Base-by-base conservation (phyloP, 768 basidiomycete genomes). In the Tubosaeta sp. region DNA sequence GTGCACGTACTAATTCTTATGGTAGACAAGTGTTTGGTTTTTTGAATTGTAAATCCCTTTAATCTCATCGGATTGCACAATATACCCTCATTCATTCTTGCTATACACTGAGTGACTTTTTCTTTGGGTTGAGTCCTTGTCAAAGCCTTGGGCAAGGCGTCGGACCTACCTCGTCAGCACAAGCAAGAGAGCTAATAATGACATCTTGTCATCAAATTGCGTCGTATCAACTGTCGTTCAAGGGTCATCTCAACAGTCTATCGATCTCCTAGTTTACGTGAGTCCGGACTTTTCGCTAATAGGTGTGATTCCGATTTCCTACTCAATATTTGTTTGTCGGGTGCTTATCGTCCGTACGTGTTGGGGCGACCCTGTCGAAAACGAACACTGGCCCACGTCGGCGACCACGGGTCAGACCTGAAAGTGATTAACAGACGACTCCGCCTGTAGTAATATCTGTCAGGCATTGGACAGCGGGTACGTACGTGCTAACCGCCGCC, bases 1-100 rank as follows among this genome's bases (percentile, higher is more conserved):
- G 8, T 12, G n/a, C 19, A 32, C 21, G 14, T 46, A 75, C 75
- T 0, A 68, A 69, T 13, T 13, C 2, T 41, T 14, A 19, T 36
- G 3, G 6, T 36, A n/a, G 35, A 10, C n/a, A 36, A 21, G 36
- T 18, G 19, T 11, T 11, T 21, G 21, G n/a, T 19, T 11, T 38
- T 10, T 12, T 10, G 36, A 12, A 21, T 12, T 19, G 11, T 38
- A 12, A 38, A 38, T 38, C 12, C 18, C 18, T 4, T 21, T 18
- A 11, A 38, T 21, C n/a, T 38, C 18, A 38, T 11, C 11, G 31
- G 31, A 14, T 32, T 4, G 4, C 18, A 21, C 6, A 34, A 38
- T 13, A 21, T 21, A 38, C 18, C 36, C 18, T 5, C 13, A 34
- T n/a, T 11, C 11, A 4, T 35, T 18, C 27, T 27, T 27, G 27